Evolutionary conservation across 331 rosid species (phyloP).

Genomic region (Malus hybrid): DNA sequence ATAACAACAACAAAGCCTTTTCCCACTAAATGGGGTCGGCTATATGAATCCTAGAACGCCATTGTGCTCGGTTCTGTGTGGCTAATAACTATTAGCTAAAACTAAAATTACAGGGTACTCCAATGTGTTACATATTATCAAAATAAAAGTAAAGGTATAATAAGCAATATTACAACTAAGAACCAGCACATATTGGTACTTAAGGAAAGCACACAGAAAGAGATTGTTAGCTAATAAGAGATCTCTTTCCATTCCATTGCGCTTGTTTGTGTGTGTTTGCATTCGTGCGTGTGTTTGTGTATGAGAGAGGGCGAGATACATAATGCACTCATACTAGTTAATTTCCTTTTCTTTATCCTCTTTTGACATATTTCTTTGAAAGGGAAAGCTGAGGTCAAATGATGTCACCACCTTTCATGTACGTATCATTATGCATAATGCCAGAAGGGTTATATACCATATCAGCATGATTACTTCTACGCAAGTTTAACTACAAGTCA

Average conservation of each 20-base stretch:
- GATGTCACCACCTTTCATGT: conserved; percentile 8
- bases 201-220: background rate
- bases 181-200: background rate
- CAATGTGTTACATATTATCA: background rate
- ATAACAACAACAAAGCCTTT: too few relatives aligned
- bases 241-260: background rate
- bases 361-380: background rate
- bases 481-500: background rate
- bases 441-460: background rate
- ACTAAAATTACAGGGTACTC: background rate
- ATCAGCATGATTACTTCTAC: background rate
- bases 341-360: background rate
- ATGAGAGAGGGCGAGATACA: background rate
- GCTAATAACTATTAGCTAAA: too few relatives aligned
- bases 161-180: background rate
- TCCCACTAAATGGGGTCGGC: too few relatives aligned
- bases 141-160: background rate
- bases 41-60: too few relatives aligned
- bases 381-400: conserved; percentile 13
- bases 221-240: background rate
- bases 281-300: background rate
- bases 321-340: background rate
- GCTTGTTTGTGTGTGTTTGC: background rate
- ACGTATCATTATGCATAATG: background rate
- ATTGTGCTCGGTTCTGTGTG: too few relatives aligned